These are phyloP conservation scores for Cercospora sojina DNA, from an alignment of 2,329 filamentous ascomycete species.

Conservation along the genomic window DNA sequence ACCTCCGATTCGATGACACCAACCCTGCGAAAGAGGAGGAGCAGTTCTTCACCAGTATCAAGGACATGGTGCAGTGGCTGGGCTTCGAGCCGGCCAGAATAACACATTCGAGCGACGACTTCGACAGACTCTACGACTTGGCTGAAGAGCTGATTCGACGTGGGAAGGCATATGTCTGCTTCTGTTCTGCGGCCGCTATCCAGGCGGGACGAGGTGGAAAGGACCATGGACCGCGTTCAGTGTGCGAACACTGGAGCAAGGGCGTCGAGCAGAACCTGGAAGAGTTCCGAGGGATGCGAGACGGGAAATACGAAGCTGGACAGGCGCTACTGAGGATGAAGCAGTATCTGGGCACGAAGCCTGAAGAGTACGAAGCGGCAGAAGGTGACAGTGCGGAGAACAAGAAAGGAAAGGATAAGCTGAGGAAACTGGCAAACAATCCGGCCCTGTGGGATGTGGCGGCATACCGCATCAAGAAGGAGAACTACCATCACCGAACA, in stretches of 20 bases:
- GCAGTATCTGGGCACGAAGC: conserved; percentile 64
- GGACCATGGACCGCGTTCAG: conserved; percentile 66
- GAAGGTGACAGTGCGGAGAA: conserved; percentile 35
- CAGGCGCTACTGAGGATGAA: conserved; percentile 91
- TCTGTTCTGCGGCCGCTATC: conserved; percentile 76
- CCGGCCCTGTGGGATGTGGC: conserved; percentile 96
- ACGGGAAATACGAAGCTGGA: conserved; percentile 83
- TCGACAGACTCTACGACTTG: conserved; percentile 80
- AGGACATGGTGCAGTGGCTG: conserved; percentile 84
- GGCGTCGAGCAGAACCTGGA: conserved; percentile 71
- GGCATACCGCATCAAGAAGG: conserved; percentile 80
- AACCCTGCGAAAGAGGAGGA: conserved; percentile 94
- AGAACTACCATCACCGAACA: conserved; percentile 73
- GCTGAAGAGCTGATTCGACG: conserved; percentile 78
- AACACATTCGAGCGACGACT: conserved; percentile 89
- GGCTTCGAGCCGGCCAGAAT: conserved; percentile 76
- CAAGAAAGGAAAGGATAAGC: conserved; percentile 38
- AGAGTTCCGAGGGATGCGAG: conserved; percentile 86
- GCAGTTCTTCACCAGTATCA: conserved; percentile 82
- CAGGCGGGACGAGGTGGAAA: conserved; percentile 83
- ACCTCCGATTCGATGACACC: conserved; percentile 86
- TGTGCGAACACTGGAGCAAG: conserved; percentile 76
- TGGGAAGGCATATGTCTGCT: conserved; percentile 76
- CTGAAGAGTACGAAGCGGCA: conserved; percentile 38
- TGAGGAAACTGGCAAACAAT: conserved; percentile 62